Percentiles rank a stretch among this genome's conserved stretches.
Evolutionary conservation across 2,329 filamentous ascomycete genomes (phyloP).

Genomic region (Sporothrix mexicana): DNA sequence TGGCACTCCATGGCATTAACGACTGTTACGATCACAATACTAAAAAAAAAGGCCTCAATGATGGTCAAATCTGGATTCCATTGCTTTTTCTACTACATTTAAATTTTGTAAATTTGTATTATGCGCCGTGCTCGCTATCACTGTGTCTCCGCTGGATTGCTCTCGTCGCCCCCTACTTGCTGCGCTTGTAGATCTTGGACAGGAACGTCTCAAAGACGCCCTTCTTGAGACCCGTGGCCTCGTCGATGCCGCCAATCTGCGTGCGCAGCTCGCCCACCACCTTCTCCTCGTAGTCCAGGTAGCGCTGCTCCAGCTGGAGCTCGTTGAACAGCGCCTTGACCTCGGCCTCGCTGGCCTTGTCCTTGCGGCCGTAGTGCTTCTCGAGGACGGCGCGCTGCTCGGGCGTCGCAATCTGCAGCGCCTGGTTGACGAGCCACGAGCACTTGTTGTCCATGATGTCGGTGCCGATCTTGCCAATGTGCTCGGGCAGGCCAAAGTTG

Average conservation of each 20-base stretch:
- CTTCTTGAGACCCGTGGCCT: slow-evolving; percentile 88
- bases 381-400: slow-evolving; percentile 89
- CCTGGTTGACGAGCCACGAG: slow-evolving; percentile 97
- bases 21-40: slow-evolving; percentile 10
- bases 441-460: slow-evolving; percentile 99
- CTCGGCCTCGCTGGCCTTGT: slow-evolving; percentile 78
- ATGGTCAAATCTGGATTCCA: background rate
- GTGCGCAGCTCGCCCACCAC: slow-evolving; percentile 76
- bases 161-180: too few relatives aligned
- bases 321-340: slow-evolving; percentile 91
- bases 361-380: slow-evolving; percentile 92
- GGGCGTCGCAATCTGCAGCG: slow-evolving; percentile 76
- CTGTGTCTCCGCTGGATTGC: background rate
- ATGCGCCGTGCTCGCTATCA: background rate
- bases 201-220: slow-evolving; percentile 88
- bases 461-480: slow-evolving; percentile 98
- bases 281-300: slow-evolving; percentile 89
- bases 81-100: slow-evolving; percentile 10
- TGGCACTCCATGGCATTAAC: background rate
- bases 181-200: slow-evolving; percentile 97
- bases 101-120: background rate
- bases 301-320: slow-evolving; percentile 80
- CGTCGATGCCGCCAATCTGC: slow-evolving; percentile 80
- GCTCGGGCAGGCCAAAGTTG: slow-evolving; percentile 89
- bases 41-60: background rate